Percentiles rank a stretch among this genome's conserved stretches.
These are phyloP conservation scores for Ceratocystis smalleyi DNA, from an alignment of 2,329 filamentous ascomycete species.

Conservation along the genomic window DNA sequence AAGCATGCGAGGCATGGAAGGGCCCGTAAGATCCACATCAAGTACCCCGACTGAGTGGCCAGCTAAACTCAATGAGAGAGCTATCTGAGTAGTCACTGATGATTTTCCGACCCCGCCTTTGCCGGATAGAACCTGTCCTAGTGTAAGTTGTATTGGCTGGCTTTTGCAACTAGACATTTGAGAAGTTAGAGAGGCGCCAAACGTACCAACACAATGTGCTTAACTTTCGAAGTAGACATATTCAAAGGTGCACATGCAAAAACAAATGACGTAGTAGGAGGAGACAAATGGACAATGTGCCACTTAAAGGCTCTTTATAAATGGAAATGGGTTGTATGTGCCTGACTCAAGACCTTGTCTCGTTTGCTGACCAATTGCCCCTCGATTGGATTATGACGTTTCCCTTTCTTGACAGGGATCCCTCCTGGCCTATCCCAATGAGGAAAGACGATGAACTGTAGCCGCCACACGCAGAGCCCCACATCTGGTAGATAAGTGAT, in stretches of 20 bases:
- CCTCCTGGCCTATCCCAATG: neutral
- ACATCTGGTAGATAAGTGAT: slow-evolving; percentile 7
- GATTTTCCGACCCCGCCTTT: slow-evolving; percentile 98
- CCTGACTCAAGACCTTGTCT: neutral
- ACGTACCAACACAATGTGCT: slow-evolving; percentile 60
- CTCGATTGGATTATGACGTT: neutral
- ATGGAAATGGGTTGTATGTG: neutral
- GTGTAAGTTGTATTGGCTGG: slow-evolving; percentile 2
- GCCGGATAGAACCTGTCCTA: slow-evolving; percentile 61
- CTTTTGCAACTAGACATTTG: neutral
- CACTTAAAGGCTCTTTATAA: too few relatives aligned
- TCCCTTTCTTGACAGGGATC: slow-evolving; percentile 3
- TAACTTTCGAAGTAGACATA: slow-evolving; percentile 36
- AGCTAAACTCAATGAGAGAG: slow-evolving; percentile 69
- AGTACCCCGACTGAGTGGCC: slow-evolving; percentile 87
- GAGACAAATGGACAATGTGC: neutral
- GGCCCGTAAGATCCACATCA: slow-evolving; percentile 89
- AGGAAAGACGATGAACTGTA: neutral
- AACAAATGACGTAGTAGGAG: neutral
- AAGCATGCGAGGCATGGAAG: slow-evolving; percentile 89
- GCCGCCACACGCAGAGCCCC: slow-evolving; percentile 2
- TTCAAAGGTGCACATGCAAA: neutral
- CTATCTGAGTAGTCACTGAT: slow-evolving; percentile 90
- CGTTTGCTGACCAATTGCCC: slow-evolving; percentile 3
- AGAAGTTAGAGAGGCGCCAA: neutral